phyloP scores from a whole-genome alignment of 257 asterid species.

The Datura wrightii region DNA sequence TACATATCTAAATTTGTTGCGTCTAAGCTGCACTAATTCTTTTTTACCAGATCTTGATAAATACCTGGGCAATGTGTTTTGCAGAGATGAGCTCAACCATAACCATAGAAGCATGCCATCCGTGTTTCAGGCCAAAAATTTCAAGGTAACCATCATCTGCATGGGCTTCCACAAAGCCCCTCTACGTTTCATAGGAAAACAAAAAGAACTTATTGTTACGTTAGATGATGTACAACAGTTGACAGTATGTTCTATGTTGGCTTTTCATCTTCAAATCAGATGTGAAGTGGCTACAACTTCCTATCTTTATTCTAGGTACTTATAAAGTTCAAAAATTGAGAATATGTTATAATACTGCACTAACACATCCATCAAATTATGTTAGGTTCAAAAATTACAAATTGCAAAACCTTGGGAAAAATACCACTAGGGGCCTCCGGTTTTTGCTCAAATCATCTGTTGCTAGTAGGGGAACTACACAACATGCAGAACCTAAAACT shows the following conservation, averaged over 20 bases:
- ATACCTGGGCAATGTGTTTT: constrained; percentile 91
- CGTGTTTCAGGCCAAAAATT: constrained; percentile 83
- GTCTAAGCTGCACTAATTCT: constrained; percentile 6
- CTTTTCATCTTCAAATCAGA: constrained; percentile 3
- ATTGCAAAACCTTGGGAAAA: background rate
- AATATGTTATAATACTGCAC: background rate
- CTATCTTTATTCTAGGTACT: background rate
- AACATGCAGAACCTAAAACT: constrained; percentile 2
- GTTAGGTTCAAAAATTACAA: background rate
- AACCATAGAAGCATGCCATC: constrained; percentile 98
- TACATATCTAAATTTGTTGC: background rate
- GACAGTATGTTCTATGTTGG: background rate
- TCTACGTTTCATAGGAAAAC: constrained; percentile 44
- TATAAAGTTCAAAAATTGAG: background rate
- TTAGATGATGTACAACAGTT: background rate
- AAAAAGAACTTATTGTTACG: background rate
- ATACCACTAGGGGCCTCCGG: background rate
- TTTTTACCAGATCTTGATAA: background rate
- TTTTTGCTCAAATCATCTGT: background rate
- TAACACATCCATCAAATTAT: background rate
- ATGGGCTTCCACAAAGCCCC: constrained; percentile 81
- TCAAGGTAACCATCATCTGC: constrained; percentile 81
- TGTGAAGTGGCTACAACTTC: background rate
- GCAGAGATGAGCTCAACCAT: constrained; percentile 89
- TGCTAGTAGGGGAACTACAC: background rate